Percentiles rank a stretch among this genome's conserved stretches.
Conservation (phyloP, 1,284 basidiomycete species). For the Phaffia rhodozyma region DNA sequence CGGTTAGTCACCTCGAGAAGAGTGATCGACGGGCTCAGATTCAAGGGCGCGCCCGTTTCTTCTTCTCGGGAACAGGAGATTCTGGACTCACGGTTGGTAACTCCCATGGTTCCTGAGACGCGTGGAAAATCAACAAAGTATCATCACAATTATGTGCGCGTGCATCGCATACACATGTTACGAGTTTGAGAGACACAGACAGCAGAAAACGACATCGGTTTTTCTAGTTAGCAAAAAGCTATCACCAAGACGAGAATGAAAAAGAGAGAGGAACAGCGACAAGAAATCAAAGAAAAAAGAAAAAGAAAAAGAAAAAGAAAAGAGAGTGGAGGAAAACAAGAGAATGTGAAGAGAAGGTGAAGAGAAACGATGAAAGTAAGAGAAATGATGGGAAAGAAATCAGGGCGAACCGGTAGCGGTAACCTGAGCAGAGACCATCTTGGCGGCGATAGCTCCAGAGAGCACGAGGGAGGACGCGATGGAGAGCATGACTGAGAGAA, state of each 20-base stretch:
- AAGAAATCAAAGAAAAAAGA: slow-evolving; percentile 15
- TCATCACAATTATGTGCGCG: slow-evolving; percentile 9
- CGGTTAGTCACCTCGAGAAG: neutral
- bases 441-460: slow-evolving; percentile 9
- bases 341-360: neutral
- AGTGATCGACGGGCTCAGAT: neutral
- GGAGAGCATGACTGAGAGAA: slow-evolving; percentile 17
- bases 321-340: neutral
- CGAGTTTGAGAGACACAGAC: neutral
- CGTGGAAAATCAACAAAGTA: neutral
- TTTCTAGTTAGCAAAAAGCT: no score
- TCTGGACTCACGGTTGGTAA: neutral
- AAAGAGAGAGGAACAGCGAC: neutral
- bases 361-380: neutral
- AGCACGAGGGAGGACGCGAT: neutral
- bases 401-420: slow-evolving; percentile 16
- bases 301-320: neutral
- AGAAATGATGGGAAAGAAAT: slow-evolving; percentile 12
- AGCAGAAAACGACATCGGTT: no score
- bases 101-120: neutral
- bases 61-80: neutral
- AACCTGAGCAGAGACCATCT: slow-evolving; percentile 17
- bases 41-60: neutral
- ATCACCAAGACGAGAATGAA: neutral
- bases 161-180: no score